Percentiles rank a stretch among this genome's conserved stretches.
These are phyloP conservation scores for Phialocephala sp. DNA, from an alignment of 2,329 filamentous ascomycete genomes.

Conservation along the genomic window DNA sequence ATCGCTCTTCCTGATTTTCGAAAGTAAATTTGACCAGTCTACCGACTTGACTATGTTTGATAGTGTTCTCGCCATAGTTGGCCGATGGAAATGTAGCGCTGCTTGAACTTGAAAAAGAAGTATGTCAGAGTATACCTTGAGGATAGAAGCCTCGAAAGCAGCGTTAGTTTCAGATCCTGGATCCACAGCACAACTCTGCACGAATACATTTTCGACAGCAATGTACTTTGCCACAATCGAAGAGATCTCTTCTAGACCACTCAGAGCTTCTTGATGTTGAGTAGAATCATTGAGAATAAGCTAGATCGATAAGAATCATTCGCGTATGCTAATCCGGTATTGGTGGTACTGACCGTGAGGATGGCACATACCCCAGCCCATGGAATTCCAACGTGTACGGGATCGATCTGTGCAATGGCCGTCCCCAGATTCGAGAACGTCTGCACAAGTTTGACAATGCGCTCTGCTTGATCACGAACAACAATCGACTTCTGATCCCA, in stretches of 20 bases:
- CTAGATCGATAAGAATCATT: background rate
- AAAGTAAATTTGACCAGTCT: conserved; percentile 21
- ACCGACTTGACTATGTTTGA: conserved; percentile 21
- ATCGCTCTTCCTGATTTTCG: conserved; percentile 19
- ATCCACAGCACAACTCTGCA: conserved; percentile 17
- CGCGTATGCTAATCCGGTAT: too few relatives aligned
- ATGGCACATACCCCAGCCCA: conserved; percentile 24
- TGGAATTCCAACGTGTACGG: conserved; percentile 24
- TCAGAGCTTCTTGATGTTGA: conserved; percentile 19
- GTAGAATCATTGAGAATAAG: conserved; percentile 25
- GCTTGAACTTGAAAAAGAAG: conserved; percentile 12
- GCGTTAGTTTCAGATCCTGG: conserved; percentile 10
- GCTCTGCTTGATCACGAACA: conserved; percentile 25
- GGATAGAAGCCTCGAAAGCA: background rate
- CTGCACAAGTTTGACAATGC: conserved; percentile 26
- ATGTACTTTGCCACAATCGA: conserved; percentile 23
- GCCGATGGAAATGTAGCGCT: conserved; percentile 21
- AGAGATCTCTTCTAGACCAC: conserved; percentile 23
- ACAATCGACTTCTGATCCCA: conserved; percentile 24
- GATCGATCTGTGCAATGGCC: conserved; percentile 25
- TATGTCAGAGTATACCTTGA: background rate
- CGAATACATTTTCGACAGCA: conserved; percentile 24
- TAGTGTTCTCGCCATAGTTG: conserved; percentile 18
- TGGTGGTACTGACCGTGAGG: background rate
- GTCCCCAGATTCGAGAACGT: conserved; percentile 19